Base-by-base conservation (phyloP, 345 rosid genomes). In the Eucalyptus brandiana region DNA sequence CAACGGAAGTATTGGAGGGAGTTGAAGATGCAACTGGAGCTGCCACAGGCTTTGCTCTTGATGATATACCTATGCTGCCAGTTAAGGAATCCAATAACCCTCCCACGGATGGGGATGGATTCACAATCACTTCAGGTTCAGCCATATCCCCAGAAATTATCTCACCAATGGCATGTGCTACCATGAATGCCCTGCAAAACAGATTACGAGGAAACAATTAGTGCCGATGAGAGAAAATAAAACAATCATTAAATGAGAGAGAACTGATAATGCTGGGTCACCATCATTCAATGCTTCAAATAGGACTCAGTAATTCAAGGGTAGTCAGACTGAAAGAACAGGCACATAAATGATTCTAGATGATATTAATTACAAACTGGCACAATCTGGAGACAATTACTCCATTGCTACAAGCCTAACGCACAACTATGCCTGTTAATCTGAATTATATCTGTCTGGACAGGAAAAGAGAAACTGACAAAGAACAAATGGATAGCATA, bases 1-100 rank as follows among this genome's bases (percentile, higher is more conserved):
- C 98, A 32, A 88, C 91, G 24, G 96, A 92, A 88, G 94, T 44
- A n/a, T 95, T 93, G 72, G 96, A 90, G 18, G 96, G 91, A 62
- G 93, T 69, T 51, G 97, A 94, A 91, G 99, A 92, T 86, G 97
- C 94, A 93, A 94, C 94, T 10, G 98, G 96, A 80, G 96, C 96
- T 86, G 99, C 95, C 16, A 92, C 93, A 56, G 99, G 97, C 91
- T 96, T 97, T 49, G 96, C 93, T 91, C 99, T 97, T 49, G 99
- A 93, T 19, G 99, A 94, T 90, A 97, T 96, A 69, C 95, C 99
- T 87, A 96, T 96, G 91, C 98, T 96, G 80, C 99, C 99, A 85
- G 99, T 97, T 72, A 97, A 92, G 34, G 99, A 97, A 93, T 97
- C 99, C 91, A 97, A 94, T 94, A 97, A 89, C n/a, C 99, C 99